Conservation (phyloP, 2,329 filamentous ascomycete genomes). For the Talaromyces sp. region DNA sequence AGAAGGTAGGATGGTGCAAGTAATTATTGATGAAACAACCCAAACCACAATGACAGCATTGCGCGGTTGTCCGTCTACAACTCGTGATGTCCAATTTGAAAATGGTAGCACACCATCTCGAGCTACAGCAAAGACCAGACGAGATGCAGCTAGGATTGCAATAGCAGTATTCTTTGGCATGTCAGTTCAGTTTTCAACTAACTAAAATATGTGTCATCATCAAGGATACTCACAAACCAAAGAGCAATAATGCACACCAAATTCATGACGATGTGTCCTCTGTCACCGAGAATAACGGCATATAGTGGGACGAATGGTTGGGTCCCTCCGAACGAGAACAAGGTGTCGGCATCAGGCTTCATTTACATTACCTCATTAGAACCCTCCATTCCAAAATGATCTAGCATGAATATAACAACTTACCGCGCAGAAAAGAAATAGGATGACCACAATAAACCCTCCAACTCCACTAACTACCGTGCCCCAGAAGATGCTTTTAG, state of each 20-base stretch:
- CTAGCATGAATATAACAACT: neutral
- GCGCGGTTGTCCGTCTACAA: neutral
- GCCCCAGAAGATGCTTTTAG: neutral
- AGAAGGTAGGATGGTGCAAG: neutral
- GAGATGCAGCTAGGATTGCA: constrained; percentile 57
- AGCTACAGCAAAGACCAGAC: constrained; percentile 60
- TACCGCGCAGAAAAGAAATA: neutral
- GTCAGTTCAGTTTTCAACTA: neutral
- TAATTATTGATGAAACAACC: neutral
- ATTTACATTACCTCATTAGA: neutral
- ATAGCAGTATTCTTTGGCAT: constrained; percentile 54
- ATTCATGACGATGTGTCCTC: neutral
- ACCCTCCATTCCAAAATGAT: neutral
- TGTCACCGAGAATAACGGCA: neutral
- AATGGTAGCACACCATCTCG: constrained; percentile 59
- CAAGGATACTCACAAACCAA: neutral
- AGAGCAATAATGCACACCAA: neutral
- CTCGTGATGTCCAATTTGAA: constrained; percentile 53
- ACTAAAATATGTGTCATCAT: neutral
- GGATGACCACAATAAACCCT: neutral
- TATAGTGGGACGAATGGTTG: neutral
- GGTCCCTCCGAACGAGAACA: neutral
- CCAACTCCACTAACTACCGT: neutral
- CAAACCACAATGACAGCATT: neutral
- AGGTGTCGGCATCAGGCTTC: neutral